Percentiles rank a stretch among this genome's conserved stretches.
phyloP scores from a whole-genome alignment of 2,329 filamentous ascomycete genomes.

The Pezicula carpinea region DNA sequence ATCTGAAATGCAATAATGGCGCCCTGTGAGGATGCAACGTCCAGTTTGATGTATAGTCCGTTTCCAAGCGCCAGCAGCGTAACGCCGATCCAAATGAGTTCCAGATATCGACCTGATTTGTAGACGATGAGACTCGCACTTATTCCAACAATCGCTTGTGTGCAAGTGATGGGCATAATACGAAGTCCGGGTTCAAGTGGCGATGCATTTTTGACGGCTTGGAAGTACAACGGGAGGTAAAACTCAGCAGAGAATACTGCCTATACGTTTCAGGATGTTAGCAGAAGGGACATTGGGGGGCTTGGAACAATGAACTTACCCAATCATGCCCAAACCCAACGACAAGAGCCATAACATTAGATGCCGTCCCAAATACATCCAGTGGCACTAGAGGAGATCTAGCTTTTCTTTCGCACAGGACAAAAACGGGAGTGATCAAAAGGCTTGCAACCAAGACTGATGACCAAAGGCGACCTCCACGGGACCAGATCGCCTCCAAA shows the following conservation, averaged over 20 bases:
- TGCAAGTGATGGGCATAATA: constrained; percentile 63
- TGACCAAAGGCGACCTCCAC: constrained; percentile 64
- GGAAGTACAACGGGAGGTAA: constrained; percentile 70
- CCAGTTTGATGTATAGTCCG: background rate
- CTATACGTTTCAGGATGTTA: constrained; percentile 25
- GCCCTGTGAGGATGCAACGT: too few relatives aligned
- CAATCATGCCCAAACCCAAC: constrained; percentile 70
- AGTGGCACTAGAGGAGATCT: constrained; percentile 72
- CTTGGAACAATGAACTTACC: background rate
- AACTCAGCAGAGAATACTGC: constrained; percentile 46
- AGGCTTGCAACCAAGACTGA: constrained; percentile 71
- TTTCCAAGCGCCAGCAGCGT: background rate
- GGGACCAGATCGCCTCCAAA: constrained; percentile 60
- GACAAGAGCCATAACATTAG: constrained; percentile 61
- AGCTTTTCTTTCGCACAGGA: constrained; percentile 65
- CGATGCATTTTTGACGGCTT: constrained; percentile 55
- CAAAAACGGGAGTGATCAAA: constrained; percentile 52
- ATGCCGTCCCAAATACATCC: constrained; percentile 60
- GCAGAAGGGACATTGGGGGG: too few relatives aligned
- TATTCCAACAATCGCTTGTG: constrained; percentile 57
- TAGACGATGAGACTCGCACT: constrained; percentile 46
- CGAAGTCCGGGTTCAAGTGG: constrained; percentile 72
- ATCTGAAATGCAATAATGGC: too few relatives aligned
- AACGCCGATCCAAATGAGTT: background rate
- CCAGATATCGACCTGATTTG: constrained; percentile 47